A percentile compares a stretch with the other conserved stretches of the same genome.
phyloP scores from a whole-genome alignment of 495 filamentous ascomycete species.

The Tuber umbilicatum region DNA sequence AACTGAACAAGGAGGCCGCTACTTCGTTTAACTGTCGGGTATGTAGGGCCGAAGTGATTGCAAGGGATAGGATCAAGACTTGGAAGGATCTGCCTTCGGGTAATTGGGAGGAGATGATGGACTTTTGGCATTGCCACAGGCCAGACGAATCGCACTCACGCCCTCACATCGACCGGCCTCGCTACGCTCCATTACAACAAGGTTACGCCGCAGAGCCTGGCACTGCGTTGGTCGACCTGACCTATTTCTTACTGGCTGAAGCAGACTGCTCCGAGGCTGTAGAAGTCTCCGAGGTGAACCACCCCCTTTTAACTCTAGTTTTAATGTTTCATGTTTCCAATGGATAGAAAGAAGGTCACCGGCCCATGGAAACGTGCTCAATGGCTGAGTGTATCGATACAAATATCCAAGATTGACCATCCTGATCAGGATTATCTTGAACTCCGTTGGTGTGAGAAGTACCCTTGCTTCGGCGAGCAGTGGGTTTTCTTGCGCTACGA shows the following conservation, averaged over 20 bases:
- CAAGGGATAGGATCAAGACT: conserved; percentile 45
- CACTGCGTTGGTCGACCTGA: conserved; percentile 70
- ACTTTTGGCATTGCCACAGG: conserved; percentile 99
- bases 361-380: conserved; percentile 47
- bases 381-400: conserved; percentile 78
- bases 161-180: conserved; percentile 26
- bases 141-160: conserved; percentile 51
- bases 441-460: conserved; percentile 41
- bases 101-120: conserved; percentile 99
- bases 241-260: conserved; percentile 63
- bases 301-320: conserved; percentile 22
- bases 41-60: conserved; percentile 52
- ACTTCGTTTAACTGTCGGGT: conserved; percentile 58
- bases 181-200: conserved; percentile 38
- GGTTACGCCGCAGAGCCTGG: conserved; percentile 50
- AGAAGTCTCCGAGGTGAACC: conserved; percentile 55
- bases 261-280: conserved; percentile 52
- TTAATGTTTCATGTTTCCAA: not conserved
- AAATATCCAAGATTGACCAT: conserved; percentile 69
- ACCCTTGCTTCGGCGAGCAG: conserved; percentile 27
- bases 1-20: conserved; percentile 48
- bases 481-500: conserved; percentile 29
- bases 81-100: conserved; percentile 96
- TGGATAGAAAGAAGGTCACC: conserved; percentile 88
- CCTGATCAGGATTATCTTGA: conserved; percentile 31